Evolutionary conservation across 2,329 filamentous ascomycete species (phyloP).

Genomic region (Aaosphaeria arxii): DNA sequence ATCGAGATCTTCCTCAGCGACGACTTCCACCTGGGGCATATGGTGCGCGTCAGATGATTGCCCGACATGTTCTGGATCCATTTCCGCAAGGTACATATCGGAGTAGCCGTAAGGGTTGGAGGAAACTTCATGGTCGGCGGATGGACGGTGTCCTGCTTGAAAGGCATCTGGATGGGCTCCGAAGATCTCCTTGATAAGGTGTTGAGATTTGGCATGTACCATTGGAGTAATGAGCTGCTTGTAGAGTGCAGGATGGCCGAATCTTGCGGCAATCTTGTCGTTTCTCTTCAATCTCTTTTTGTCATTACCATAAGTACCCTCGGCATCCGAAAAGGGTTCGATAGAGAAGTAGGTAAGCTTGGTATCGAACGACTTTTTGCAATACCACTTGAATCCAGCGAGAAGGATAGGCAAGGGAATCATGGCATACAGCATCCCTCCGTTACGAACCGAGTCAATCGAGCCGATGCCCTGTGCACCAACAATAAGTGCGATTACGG

Average conservation of each 20-base stretch:
- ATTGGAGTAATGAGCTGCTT: conserved; percentile 64
- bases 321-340: conserved; percentile 48
- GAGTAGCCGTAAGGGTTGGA: conserved; percentile 67
- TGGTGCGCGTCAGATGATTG: not conserved
- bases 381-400: conserved; percentile 82
- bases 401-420: conserved; percentile 76
- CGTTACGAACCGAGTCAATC: conserved; percentile 38
- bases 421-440: conserved; percentile 63
- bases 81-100: conserved; percentile 76
- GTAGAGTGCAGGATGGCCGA: conserved; percentile 88
- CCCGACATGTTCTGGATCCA: conserved; percentile 58
- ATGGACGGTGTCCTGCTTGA: conserved; percentile 18
- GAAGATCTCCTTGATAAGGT: conserved; percentile 79
- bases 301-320: conserved; percentile 42
- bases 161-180: conserved; percentile 67
- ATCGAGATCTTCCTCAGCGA: conserved; percentile 79
- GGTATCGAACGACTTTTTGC: conserved; percentile 69
- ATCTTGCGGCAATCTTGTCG: conserved; percentile 70
- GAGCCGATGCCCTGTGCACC: conserved; percentile 60
- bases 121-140: conserved; percentile 38
- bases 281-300: conserved; percentile 27
- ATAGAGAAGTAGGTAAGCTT: conserved; percentile 77
- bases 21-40: conserved; percentile 72
- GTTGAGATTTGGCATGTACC: conserved; percentile 87
- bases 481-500: conserved; percentile 73